These are phyloP conservation scores for Sclerotiophoma versabilis DNA, from an alignment of 2,329 filamentous ascomycete genomes.

Conservation along the genomic window DNA sequence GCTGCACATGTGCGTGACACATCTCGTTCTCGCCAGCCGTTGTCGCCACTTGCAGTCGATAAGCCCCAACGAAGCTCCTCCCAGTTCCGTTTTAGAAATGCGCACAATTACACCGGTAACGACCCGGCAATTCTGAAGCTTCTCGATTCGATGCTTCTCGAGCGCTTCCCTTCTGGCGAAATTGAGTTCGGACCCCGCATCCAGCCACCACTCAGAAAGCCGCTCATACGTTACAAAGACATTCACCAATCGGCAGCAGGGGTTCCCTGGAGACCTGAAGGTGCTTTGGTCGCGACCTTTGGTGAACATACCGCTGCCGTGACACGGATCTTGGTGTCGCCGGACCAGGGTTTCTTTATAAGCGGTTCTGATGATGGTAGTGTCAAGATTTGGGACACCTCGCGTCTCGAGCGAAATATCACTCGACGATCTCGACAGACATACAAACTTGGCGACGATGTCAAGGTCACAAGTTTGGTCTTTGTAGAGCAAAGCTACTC, in stretches of 20 bases:
- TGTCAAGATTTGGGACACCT: constrained; percentile 93
- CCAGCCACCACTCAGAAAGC: constrained; percentile 66
- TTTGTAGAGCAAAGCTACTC: constrained; percentile 95
- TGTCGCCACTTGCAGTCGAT: constrained; percentile 41
- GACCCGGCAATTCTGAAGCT: constrained; percentile 67
- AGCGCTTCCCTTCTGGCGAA: constrained; percentile 66
- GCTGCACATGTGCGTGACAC: constrained; percentile 50
- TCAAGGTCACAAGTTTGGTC: constrained; percentile 79
- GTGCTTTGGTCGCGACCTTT: constrained; percentile 85
- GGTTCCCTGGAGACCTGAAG: constrained; percentile 81
- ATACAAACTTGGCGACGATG: constrained; percentile 74
- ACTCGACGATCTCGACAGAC: constrained; percentile 87
- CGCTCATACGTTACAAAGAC: constrained; percentile 62
- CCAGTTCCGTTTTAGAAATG: constrained; percentile 62
- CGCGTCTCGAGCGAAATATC: constrained; percentile 87
- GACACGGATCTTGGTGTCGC: constrained; percentile 80
- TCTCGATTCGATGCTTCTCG: constrained; percentile 83
- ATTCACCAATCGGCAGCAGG: constrained; percentile 57
- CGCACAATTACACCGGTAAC: constrained; percentile 86
- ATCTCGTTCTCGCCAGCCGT: constrained; percentile 37
- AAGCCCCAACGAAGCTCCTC: constrained; percentile 42
- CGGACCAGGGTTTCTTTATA: constrained; percentile 93
- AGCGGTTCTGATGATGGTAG: constrained; percentile 91
- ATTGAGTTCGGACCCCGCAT: constrained; percentile 81
- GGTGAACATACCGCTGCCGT: constrained; percentile 85